Evolutionary conservation across 768 basidiomycete species (phyloP).

Genomic region (Lentinula edodes): DNA sequence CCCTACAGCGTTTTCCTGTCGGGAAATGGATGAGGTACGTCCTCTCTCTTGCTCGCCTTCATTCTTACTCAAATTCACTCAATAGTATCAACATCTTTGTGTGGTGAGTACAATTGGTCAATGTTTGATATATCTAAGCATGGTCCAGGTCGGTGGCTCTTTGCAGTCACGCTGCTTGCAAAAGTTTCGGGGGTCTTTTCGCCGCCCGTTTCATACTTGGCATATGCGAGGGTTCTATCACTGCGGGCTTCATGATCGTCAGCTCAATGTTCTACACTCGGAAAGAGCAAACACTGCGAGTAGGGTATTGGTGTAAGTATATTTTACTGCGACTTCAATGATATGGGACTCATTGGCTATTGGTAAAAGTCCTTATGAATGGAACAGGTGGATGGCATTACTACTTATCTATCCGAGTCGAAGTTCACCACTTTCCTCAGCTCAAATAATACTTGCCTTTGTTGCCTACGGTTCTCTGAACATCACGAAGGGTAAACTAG

Average conservation of each 20-base stretch:
- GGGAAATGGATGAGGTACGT: slow-evolving; percentile 75
- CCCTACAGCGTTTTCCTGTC: slow-evolving; percentile 67
- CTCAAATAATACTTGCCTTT: slow-evolving; percentile 66
- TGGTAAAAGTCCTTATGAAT: slow-evolving; percentile 60
- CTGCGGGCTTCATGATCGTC: slow-evolving; percentile 74
- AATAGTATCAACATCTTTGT: slow-evolving; percentile 49
- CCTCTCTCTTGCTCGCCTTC: slow-evolving; percentile 1
- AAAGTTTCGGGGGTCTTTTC: slow-evolving; percentile 59
- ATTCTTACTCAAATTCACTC: neutral
- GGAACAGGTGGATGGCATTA: slow-evolving; percentile 41
- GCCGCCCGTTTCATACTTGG: slow-evolving; percentile 63
- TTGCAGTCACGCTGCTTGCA: slow-evolving; percentile 63
- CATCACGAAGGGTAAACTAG: slow-evolving; percentile 34
- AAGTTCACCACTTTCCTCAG: slow-evolving; percentile 24
- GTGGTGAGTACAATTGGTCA: slow-evolving; percentile 30
- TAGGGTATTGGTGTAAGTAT: slow-evolving; percentile 75
- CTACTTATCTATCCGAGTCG: neutral
- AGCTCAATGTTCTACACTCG: slow-evolving; percentile 77
- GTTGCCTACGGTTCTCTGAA: slow-evolving; percentile 53
- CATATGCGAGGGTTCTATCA: slow-evolving; percentile 67
- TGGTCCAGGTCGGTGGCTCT: slow-evolving; percentile 39
- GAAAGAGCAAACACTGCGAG: slow-evolving; percentile 59
- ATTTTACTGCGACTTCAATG: neutral
- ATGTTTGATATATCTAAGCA: neutral
- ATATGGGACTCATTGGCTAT: neutral